A percentile compares a stretch with the other conserved stretches of the same genome.
Evolutionary conservation across 345 rosid genomes (phyloP).

Genomic region (Combretum micranthum): DNA sequence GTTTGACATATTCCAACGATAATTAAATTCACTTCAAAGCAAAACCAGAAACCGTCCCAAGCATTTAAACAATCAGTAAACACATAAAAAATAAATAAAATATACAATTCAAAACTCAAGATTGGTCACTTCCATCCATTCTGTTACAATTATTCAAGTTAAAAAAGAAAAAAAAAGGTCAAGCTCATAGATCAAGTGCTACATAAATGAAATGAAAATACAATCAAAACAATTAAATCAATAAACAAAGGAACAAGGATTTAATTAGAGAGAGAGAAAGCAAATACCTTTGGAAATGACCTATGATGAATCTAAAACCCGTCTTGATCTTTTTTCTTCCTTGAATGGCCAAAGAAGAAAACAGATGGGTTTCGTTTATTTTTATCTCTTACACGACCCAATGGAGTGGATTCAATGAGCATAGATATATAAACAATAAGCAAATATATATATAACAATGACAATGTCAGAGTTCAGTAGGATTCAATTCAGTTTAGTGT

Average conservation of each 20-base stretch:
- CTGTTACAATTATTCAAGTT: no score
- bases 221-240: background rate
- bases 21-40: no score
- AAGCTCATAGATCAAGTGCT: no score
- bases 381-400: conserved; percentile 12
- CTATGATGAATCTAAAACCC: conserved; percentile 15
- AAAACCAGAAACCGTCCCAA: no score
- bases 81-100: no score
- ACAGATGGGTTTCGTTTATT: conserved; percentile 28
- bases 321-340: conserved; percentile 53
- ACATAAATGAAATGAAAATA: background rate
- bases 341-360: conserved; percentile 34
- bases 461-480: no score
- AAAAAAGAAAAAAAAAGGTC: no score
- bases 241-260: background rate
- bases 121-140: no score
- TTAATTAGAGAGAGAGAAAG: conserved; percentile 5
- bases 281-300: conserved; percentile 24
- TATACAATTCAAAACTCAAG: no score
- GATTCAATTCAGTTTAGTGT: no score
- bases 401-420: conserved; percentile 30
- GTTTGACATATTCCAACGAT: no score
- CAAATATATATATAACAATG: conserved; percentile 14
- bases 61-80: no score
- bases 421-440: conserved; percentile 33